Percentiles rank a stretch among this genome's conserved stretches.
Evolutionary conservation across 371 early-diverging fungal species (phyloP).

Genomic region (Haplosporangium sp.): DNA sequence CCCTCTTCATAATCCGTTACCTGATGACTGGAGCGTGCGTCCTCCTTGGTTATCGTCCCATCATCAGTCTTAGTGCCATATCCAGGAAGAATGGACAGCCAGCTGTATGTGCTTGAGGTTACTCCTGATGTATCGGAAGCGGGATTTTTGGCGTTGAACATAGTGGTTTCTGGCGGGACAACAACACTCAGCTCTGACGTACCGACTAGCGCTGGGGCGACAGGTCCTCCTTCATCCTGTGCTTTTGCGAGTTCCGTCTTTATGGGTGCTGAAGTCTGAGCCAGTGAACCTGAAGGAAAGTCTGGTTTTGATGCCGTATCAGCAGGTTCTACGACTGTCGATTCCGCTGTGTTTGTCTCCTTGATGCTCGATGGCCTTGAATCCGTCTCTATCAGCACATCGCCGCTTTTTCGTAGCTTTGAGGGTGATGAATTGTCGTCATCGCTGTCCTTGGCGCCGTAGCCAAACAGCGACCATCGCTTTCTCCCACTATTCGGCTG

Average conservation of each 20-base stretch:
- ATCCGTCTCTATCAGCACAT: conserved; percentile 38
- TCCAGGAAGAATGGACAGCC: conserved; percentile 52
- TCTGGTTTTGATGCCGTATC: neutral
- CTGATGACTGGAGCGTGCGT: conserved; percentile 5
- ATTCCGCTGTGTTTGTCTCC: neutral
- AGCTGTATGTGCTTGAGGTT: conserved; percentile 27
- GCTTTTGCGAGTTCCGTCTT: conserved; percentile 18
- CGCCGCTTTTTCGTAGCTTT: conserved; percentile 30
- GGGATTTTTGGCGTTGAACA: neutral
- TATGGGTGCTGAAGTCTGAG: neutral
- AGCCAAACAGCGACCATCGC: conserved; percentile 48
- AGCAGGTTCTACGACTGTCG: neutral
- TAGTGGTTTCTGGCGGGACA: conserved; percentile 16
- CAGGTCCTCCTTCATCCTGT: conserved; percentile 5
- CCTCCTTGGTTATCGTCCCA: neutral
- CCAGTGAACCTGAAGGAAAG: neutral
- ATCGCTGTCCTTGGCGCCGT: conserved; percentile 19
- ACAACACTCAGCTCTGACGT: conserved; percentile 21
- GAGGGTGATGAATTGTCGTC: neutral
- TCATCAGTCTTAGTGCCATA: conserved; percentile 23
- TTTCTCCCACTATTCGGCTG: conserved; percentile 19
- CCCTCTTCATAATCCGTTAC: conserved; percentile 21
- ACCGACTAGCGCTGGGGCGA: conserved; percentile 31
- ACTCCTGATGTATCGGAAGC: neutral
- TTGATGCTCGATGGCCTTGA: conserved; percentile 24